Conservation (phyloP, 2,329 filamentous ascomycete species). For the Diaporthe helianthi region DNA sequence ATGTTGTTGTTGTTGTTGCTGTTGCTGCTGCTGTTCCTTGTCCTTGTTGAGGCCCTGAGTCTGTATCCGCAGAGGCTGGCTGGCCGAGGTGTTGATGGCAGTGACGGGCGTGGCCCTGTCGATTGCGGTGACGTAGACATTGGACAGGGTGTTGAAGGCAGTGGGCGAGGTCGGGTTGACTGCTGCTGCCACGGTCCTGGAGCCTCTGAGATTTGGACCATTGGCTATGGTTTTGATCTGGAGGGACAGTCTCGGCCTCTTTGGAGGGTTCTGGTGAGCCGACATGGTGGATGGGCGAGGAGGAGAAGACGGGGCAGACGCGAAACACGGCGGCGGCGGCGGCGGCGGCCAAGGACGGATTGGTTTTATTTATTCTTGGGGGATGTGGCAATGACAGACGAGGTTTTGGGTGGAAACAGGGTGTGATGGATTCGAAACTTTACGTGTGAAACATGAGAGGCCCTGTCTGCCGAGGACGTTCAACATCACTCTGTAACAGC, state of each 20-base stretch:
- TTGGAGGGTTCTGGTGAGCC: slow-evolving; percentile 47
- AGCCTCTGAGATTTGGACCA: slow-evolving; percentile 47
- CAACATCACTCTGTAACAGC: slow-evolving; percentile 24
- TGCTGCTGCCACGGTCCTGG: slow-evolving; percentile 53
- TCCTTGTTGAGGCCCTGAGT: slow-evolving; percentile 45
- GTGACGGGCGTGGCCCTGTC: slow-evolving; percentile 63
- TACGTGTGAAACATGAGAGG: slow-evolving; percentile 31
- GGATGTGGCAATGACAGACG: background rate
- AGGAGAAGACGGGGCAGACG: background rate
- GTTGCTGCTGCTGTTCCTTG: slow-evolving; percentile 29
- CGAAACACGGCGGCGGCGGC: background rate
- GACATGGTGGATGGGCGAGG: slow-evolving; percentile 31
- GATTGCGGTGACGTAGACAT: slow-evolving; percentile 69
- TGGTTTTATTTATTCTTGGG: slow-evolving; percentile 9
- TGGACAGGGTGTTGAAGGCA: slow-evolving; percentile 70
- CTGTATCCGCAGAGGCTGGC: slow-evolving; percentile 47
- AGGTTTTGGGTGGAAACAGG: background rate
- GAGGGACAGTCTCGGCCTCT: slow-evolving; percentile 61
- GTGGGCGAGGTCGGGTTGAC: slow-evolving; percentile 66
- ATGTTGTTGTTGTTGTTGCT: background rate
- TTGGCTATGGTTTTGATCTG: slow-evolving; percentile 52
- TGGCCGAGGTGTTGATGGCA: slow-evolving; percentile 52
- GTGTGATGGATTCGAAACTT: slow-evolving; percentile 25
- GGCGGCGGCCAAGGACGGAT: background rate
- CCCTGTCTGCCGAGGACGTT: slow-evolving; percentile 11